Percentiles rank a stretch among this genome's conserved stretches.
These are phyloP conservation scores for Thamnidium elegans DNA, from an alignment of 192 early-diverging fungal genomes.

Conservation along the genomic window DNA sequence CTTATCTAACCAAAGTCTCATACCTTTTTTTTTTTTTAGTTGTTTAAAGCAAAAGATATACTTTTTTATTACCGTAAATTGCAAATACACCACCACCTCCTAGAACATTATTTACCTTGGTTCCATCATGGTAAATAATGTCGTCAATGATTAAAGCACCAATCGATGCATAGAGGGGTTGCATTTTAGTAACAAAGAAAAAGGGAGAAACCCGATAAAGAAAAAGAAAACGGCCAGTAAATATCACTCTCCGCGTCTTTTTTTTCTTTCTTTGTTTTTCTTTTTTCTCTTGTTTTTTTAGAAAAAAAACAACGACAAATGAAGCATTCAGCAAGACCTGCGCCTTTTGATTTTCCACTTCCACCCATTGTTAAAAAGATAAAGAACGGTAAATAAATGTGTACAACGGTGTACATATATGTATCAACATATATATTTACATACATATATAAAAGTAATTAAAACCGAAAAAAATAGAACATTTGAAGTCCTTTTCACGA, in stretches of 20 bases:
- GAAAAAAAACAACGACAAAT: not conserved
- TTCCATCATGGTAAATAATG: constrained; percentile 34
- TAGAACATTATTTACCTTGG: constrained; percentile 25
- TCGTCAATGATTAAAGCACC: constrained; percentile 40
- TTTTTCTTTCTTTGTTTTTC: not conserved
- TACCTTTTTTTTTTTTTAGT: constrained; percentile 25
- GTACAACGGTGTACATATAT: not conserved
- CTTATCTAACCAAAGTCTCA: constrained; percentile 37
- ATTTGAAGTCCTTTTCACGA: not conserved
- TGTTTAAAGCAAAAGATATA: not conserved
- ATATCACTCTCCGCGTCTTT: not conserved
- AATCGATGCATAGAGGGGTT: constrained; percentile 19
- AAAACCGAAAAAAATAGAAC: not conserved
- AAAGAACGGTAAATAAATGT: not conserved
- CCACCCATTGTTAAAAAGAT: not conserved
- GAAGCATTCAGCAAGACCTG: too few relatives aligned
- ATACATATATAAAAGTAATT: not conserved
- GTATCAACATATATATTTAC: not conserved
- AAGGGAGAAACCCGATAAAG: not conserved
- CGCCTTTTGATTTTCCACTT: not conserved
- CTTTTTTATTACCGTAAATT: constrained; percentile 37
- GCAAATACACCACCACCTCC: constrained; percentile 44
- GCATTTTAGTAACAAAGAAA: not conserved
- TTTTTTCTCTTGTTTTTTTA: not conserved
- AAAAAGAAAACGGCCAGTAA: not conserved